These are phyloP conservation scores for Cryptosporidium ubiquitum DNA, from an alignment of 169 alveolate species.

Conservation along the genomic window DNA sequence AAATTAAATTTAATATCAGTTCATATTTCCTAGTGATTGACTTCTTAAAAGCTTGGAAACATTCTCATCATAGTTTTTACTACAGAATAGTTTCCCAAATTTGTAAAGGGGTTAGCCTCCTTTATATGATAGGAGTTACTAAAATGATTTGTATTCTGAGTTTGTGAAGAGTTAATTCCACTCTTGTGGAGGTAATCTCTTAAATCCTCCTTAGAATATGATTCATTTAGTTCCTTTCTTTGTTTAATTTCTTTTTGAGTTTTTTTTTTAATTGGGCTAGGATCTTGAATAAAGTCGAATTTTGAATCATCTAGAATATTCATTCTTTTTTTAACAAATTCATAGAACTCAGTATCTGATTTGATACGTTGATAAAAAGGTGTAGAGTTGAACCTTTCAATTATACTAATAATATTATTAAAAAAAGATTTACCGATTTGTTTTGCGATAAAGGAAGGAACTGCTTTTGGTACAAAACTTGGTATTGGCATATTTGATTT, in stretches of 20 bases:
- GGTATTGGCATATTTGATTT: constrained; percentile 64
- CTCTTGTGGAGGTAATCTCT: background rate
- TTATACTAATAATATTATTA: constrained; percentile 44
- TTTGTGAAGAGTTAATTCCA: background rate
- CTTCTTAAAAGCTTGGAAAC: constrained; percentile 21
- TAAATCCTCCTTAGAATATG: background rate
- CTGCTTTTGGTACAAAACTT: constrained; percentile 58
- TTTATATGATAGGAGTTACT: background rate
- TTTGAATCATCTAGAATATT: constrained; percentile 18
- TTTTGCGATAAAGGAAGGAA: constrained; percentile 67
- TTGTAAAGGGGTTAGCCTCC: background rate
- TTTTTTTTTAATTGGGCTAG: constrained; percentile 16
- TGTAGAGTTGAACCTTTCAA: constrained; percentile 27
- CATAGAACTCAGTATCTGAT: constrained; percentile 46
- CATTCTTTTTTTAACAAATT: constrained; percentile 31
- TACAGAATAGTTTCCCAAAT: background rate
- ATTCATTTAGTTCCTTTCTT: constrained; percentile 33
- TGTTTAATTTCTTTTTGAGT: constrained; percentile 23
- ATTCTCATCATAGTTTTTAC: constrained; percentile 15
- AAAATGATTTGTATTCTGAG: background rate
- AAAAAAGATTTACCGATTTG: constrained; percentile 55
- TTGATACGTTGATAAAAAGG: constrained; percentile 54
- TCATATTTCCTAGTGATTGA: background rate
- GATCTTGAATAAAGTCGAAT: constrained; percentile 8
- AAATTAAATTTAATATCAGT: background rate